Evolutionary conservation across 805 yeast genomes (phyloP), one percentile per base, ranked within the genome.

Genomic region (Lachancea fermentati): DNA sequence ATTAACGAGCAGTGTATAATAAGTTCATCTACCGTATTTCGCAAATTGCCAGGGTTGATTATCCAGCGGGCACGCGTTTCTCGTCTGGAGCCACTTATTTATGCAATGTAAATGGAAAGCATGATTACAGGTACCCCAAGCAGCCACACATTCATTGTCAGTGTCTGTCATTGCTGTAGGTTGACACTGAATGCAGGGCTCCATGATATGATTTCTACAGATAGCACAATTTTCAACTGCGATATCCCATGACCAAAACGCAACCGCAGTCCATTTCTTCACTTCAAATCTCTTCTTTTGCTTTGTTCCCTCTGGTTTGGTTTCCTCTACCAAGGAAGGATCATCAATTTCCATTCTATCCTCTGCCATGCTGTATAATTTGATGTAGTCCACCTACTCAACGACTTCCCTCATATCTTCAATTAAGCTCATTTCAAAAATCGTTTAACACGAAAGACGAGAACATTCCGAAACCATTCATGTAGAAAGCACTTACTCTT

Each of bases 191-290:
- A 93, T 85, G 62, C 98, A 93, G 13, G 93, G 93, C 57, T 93
- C 99, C 99, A 93, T 93, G 51, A 93, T 75, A 65, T 91, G 97
- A 64, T 91, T 93, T 60, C 97, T 76, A 73, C 99, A 93, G 60
- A 93, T 93, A 30, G 99, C 97, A 71, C 99, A 93, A 41, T 86
- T 87, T 49, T 94, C 98, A 41, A 87, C 91, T 26, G 80, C 91
- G 45, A 87, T 84, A 65, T 87, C 96, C 98, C 98, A 93, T 0
- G 97, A 87, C 99, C 99, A 93, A 60, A 93, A 87, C n/a, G 97
- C 97, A 36, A 93, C 98, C 0, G 97, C 97, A 11, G 96, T 88
- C 97, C 98, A 91, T 69, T 89, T 93, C 60, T 87, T 85, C 30
- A 93, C 89, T 60, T 91, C 97, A 54, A 93, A 89, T 53, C 85